Percentiles rank a stretch among this genome's conserved stretches.
These are phyloP conservation scores for Bertia moriformis DNA, from an alignment of 2,329 filamentous ascomycete genomes.

Conservation along the genomic window DNA sequence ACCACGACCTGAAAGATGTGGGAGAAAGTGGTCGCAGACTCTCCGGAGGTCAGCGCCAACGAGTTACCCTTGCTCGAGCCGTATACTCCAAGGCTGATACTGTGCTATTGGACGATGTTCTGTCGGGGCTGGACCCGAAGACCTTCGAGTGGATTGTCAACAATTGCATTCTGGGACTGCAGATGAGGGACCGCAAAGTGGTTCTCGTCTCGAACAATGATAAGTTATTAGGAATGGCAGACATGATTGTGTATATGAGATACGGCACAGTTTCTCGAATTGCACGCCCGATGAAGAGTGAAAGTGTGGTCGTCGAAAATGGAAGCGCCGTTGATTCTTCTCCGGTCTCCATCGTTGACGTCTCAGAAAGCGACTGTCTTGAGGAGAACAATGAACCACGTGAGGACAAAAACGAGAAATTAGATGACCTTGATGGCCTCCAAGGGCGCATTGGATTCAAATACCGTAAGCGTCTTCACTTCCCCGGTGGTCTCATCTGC, in stretches of 20 bases:
- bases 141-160: constrained; percentile 26
- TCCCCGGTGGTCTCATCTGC: too few relatives aligned
- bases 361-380: too few relatives aligned
- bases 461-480: too few relatives aligned
- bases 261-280: constrained; percentile 2
- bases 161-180: constrained; percentile 7
- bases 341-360: too few relatives aligned
- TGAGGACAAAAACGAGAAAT: too few relatives aligned
- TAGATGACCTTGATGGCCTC: too few relatives aligned
- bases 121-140: constrained; percentile 26
- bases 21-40: background rate
- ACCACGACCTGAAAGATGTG: background rate
- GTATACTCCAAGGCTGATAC: constrained; percentile 23
- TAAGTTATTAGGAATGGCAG: constrained; percentile 2
- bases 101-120: constrained; percentile 28
- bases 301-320: background rate
- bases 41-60: background rate
- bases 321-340: background rate
- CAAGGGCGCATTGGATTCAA: too few relatives aligned
- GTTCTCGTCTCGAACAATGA: constrained; percentile 4
- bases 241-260: constrained; percentile 4
- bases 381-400: too few relatives aligned
- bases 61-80: constrained; percentile 24
- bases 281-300: background rate
- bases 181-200: constrained; percentile 3